phyloP scores from a whole-genome alignment of 352 stramenopile species.

The Globisporangium barbulae region DNA sequence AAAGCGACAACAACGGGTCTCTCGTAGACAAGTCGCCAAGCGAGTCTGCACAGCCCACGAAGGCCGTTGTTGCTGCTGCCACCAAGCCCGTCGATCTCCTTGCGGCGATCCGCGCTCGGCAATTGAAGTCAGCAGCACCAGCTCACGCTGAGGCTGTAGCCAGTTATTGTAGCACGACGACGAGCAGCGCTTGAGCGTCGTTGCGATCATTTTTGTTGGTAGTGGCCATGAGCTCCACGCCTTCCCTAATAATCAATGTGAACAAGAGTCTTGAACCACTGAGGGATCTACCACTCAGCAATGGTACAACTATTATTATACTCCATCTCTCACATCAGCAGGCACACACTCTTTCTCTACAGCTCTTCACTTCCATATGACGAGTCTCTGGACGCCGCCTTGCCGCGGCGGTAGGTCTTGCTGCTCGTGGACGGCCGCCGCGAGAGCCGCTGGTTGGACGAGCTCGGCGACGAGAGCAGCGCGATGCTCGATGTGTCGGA shows the following conservation, averaged over 20 bases:
- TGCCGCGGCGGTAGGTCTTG: neutral
- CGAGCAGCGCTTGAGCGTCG: conserved; percentile 2
- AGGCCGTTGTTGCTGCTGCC: conserved; percentile 5
- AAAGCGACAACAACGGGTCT: conserved; percentile 3
- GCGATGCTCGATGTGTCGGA: conserved; percentile 64
- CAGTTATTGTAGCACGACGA: neutral
- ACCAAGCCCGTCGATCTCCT: conserved; percentile 41
- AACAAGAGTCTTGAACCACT: neutral
- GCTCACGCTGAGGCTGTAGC: neutral
- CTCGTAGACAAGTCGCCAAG: neutral
- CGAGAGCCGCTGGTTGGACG: conserved; percentile 15
- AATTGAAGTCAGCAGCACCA: conserved; percentile 11
- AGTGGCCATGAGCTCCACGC: no score
- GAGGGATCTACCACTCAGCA: neutral
- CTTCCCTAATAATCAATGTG: neutral
- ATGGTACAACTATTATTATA: neutral
- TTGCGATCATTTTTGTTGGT: neutral
- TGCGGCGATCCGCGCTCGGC: conserved; percentile 59
- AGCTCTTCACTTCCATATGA: conserved; percentile 6
- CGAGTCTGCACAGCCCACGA: neutral
- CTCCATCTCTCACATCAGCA: neutral
- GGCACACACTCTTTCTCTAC: neutral
- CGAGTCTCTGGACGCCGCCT: neutral
- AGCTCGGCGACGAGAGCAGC: conserved; percentile 43
- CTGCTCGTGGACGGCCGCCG: conserved; percentile 4